Conservation (phyloP, 2,329 filamentous ascomycete genomes). For the Rosellinia necatrix region DNA sequence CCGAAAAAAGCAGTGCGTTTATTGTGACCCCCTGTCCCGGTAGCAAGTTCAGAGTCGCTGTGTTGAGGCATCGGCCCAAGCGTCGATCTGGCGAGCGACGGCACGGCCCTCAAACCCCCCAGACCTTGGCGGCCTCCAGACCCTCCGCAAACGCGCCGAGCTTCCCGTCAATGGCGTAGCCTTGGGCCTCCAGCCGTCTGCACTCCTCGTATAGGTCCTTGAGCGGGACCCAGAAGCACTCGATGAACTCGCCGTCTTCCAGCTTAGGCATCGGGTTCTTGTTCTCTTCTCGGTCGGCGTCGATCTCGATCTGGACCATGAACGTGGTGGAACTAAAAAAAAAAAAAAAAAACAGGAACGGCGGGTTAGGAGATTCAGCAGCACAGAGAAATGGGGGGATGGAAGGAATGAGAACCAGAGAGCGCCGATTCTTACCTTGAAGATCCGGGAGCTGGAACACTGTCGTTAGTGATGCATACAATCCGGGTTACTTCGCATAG, state of each 20-base stretch:
- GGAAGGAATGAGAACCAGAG: background rate
- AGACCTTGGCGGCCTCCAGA: constrained; percentile 35
- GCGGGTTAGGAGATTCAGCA: no score
- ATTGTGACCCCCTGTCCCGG: no score
- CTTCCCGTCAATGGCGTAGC: constrained; percentile 41
- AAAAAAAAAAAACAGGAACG: no score
- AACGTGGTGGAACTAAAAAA: constrained; percentile 36
- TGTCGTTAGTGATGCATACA: constrained; percentile 14
- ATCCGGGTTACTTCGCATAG: background rate
- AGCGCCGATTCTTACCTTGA: constrained; percentile 33
- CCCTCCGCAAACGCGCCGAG: constrained; percentile 41
- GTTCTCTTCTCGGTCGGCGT: constrained; percentile 50
- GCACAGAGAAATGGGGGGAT: background rate
- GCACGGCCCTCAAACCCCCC: constrained; percentile 28
- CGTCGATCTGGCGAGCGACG: no score
- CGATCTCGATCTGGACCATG: constrained; percentile 51
- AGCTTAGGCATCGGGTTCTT: constrained; percentile 51
- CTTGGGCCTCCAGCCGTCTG: constrained; percentile 45
- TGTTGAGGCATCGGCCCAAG: background rate
- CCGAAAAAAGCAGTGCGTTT: background rate
- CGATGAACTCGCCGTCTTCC: constrained; percentile 58
- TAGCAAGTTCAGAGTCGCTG: background rate
- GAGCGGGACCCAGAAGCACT: constrained; percentile 54
- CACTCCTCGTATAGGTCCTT: constrained; percentile 51
- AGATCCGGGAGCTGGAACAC: constrained; percentile 34